Conservation (phyloP, 306 rosid species). For the Dryas alaskensis region DNA sequence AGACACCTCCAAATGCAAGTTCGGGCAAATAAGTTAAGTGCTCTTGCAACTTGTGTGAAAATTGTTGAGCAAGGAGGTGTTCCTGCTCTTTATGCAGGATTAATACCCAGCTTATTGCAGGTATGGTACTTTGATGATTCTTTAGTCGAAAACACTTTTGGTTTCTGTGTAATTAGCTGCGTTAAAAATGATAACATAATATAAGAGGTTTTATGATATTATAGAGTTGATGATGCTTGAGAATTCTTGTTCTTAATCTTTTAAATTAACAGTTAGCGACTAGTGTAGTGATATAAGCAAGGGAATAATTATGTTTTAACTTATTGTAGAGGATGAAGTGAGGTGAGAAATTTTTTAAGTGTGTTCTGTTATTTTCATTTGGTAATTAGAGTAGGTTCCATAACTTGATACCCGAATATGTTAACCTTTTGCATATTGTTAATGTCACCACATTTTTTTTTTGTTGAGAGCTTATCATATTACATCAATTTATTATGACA, state of each 20-base stretch:
- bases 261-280: too few relatives aligned
- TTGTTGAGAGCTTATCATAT: too few relatives aligned
- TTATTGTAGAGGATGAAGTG: neutral
- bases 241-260: too few relatives aligned
- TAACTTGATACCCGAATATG: neutral
- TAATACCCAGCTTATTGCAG: constrained; percentile 90
- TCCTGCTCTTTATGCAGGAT: constrained; percentile 90
- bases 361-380: neutral
- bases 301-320: too few relatives aligned
- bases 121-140: constrained; percentile 22
- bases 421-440: neutral
- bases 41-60: constrained; percentile 68
- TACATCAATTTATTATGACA: neutral
- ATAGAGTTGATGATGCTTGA: too few relatives aligned
- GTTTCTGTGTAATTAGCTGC: neutral
- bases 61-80: constrained; percentile 84
- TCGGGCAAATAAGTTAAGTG: constrained; percentile 59
- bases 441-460: neutral
- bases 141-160: neutral
- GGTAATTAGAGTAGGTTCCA: too few relatives aligned
- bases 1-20: constrained; percentile 93
- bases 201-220: too few relatives aligned
- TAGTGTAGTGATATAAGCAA: too few relatives aligned
- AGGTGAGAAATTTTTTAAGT: neutral
- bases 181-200: too few relatives aligned